phyloP scores from a whole-genome alignment of 1,284 basidiomycete genomes.

The Ceratobasidium sp. region DNA sequence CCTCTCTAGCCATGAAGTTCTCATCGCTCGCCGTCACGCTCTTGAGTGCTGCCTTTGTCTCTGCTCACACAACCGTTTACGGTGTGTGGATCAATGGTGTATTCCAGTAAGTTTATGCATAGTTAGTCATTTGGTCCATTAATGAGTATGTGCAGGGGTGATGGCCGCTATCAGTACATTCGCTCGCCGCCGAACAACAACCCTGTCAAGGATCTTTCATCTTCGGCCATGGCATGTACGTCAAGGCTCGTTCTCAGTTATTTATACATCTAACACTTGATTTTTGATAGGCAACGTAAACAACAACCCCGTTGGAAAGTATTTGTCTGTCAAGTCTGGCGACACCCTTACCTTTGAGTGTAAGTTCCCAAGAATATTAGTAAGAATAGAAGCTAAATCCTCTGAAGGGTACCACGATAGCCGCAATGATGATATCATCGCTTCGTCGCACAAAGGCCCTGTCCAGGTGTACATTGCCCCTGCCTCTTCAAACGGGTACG shows the following conservation, averaged over 20 bases:
- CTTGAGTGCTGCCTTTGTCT: too few species aligned
- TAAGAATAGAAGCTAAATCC: background rate
- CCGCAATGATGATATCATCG: constrained; percentile 36
- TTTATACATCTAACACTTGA: background rate
- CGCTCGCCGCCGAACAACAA: constrained; percentile 36
- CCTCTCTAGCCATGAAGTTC: constrained; percentile 9
- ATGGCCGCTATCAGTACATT: too few species aligned
- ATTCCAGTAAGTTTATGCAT: constrained; percentile 14
- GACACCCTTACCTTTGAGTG: constrained; percentile 36
- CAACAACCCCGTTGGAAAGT: constrained; percentile 10
- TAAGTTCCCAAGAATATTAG: background rate
- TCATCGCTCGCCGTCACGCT: constrained; percentile 12
- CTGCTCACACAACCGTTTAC: too few species aligned
- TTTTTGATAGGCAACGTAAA: constrained; percentile 20
- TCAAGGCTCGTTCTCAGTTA: background rate
- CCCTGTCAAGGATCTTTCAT: constrained; percentile 34
- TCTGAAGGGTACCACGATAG: constrained; percentile 1
- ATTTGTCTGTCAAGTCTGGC: constrained; percentile 21
- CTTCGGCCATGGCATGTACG: constrained; percentile 36
- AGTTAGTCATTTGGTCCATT: too few species aligned
- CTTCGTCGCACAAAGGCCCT: constrained; percentile 36
- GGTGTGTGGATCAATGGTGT: constrained; percentile 37
- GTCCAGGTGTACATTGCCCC: constrained; percentile 38
- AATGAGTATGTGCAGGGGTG: constrained; percentile 9
- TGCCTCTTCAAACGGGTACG: constrained; percentile 39